Percentiles rank a stretch among this genome's conserved stretches.
Evolutionary conservation across 345 rosid species (phyloP).

Genomic region (Aquilaria yunnanensis): DNA sequence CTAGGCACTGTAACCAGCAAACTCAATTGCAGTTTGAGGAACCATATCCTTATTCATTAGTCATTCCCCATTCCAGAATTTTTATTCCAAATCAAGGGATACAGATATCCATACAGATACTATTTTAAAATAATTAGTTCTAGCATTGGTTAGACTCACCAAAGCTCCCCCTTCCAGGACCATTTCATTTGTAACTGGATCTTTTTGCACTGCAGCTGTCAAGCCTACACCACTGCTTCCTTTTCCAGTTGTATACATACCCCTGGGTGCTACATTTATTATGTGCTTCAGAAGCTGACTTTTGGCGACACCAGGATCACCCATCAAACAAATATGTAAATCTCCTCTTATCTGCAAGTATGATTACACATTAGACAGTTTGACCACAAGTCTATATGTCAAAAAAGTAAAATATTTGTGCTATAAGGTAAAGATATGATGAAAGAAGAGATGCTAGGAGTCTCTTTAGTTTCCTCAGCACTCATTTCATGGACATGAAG

Average conservation of each 20-base stretch:
- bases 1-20: too few species aligned
- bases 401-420: background rate
- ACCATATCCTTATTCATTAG: too few species aligned
- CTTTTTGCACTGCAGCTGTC: conserved; percentile 97
- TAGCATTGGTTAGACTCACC: conserved; percentile 35
- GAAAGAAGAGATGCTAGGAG: too few species aligned
- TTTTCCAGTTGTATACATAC: conserved; percentile 89
- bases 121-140: too few species aligned
- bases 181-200: conserved; percentile 96
- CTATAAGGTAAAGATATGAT: too few species aligned
- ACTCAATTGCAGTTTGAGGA: too few species aligned
- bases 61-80: background rate
- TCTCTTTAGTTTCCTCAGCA: too few species aligned
- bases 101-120: background rate
- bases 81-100: background rate
- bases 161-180: conserved; percentile 98
- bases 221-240: conserved; percentile 99
- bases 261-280: conserved; percentile 91
- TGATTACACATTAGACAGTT: background rate
- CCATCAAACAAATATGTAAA: conserved; percentile 93
- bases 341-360: conserved; percentile 90
- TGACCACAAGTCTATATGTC: background rate
- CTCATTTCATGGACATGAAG: too few species aligned
- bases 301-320: conserved; percentile 99
- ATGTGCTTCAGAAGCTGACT: conserved; percentile 99